Base-by-base conservation (phyloP, 305 asterid genomes). In the Plantago rigida region DNA sequence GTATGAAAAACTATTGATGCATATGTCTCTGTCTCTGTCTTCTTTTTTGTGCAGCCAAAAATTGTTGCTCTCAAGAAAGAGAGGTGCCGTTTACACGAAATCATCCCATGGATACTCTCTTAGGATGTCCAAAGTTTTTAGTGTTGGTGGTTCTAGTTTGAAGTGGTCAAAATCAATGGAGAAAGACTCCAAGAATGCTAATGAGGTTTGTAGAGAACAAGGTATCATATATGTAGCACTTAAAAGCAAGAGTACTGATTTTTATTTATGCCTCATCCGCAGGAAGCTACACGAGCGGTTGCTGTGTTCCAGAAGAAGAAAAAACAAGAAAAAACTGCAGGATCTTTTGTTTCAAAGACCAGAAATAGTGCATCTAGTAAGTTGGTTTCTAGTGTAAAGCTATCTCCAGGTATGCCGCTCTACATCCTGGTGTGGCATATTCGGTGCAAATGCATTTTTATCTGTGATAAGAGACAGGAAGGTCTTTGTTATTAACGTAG, bases 101-200 rank as follows among this genome's bases (percentile, higher is more conserved):
- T 87, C 97, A 50, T 62, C 72, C 44, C 81, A 74, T 75, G 99
- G 99, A 29, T 90, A 85, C 68, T 87, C 97, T 69, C 91, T 93
- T 57, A 75, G 68, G 75, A 82, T 84, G 73, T 89, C 95, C 64
- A 81, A 86, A 81, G 89, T 87, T 54, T 68, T 83, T 63, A 77
- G 95, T 77, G 89, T 83, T 76, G 79, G 87, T 69, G 90, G 94
- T 31, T 67, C 84, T 68, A 84, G 87, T 73, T 80, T 89, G 73
- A 93, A 89, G 87, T 92, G 99, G 99, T 89, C 97, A 71, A 93
- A 93, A 81, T 85, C 99, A 61, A 82, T 87, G 63, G 99, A 89
- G 75, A 85, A 67, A 77, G 77, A 76, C 64, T 82, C 96, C 36
- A 87, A 74, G 83, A 85, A 80, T 76, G 86, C 80, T 54, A 76